Evolutionary conservation across 148 eudicot genomes (phyloP).

Genomic region (Chenopodium berlandieri): DNA sequence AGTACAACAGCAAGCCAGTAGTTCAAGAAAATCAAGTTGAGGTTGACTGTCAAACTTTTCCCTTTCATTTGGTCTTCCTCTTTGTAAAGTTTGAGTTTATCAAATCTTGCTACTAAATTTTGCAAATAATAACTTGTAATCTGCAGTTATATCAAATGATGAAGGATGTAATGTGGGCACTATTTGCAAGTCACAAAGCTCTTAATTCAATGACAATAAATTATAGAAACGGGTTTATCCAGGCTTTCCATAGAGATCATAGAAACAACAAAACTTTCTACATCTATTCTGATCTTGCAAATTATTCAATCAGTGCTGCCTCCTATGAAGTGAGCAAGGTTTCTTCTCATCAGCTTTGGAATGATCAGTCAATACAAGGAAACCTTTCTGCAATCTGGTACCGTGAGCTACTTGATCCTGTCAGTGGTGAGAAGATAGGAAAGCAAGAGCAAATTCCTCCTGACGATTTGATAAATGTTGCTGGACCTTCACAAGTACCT

Average conservation of each 20-base stretch:
- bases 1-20: conserved; percentile 59
- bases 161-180: conserved; percentile 89
- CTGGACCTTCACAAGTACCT: conserved; percentile 93
- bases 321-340: conserved; percentile 39
- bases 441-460: conserved; percentile 61
- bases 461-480: conserved; percentile 82
- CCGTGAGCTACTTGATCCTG: conserved; percentile 74
- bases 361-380: conserved; percentile 59
- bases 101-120: neutral
- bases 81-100: neutral
- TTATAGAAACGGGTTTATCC: conserved; percentile 87
- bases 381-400: conserved; percentile 89
- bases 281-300: conserved; percentile 76
- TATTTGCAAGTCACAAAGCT: conserved; percentile 82
- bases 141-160: conserved; percentile 85
- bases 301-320: conserved; percentile 58
- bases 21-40: conserved; percentile 85
- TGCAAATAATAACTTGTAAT: conserved; percentile 3
- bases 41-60: conserved; percentile 37
- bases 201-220: conserved; percentile 74
- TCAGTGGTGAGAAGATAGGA: conserved; percentile 64
- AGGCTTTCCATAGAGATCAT: conserved; percentile 94
- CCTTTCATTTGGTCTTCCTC: neutral
- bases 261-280: conserved; percentile 74
- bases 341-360: conserved; percentile 74